Conservation (phyloP, 192 early-diverging fungal genomes). For the Backusella macrospora region DNA sequence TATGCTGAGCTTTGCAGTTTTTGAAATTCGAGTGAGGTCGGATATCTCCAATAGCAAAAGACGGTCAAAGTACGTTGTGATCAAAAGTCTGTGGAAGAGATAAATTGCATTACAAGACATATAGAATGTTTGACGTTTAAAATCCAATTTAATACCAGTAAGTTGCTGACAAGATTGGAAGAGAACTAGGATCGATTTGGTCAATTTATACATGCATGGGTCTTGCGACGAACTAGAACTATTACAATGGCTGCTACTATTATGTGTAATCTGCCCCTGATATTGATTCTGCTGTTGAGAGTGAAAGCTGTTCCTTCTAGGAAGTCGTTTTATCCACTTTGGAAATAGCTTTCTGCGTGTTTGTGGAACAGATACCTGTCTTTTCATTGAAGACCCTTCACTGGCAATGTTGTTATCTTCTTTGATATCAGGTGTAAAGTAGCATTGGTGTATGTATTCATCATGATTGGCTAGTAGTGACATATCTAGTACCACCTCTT, state of each 20-base stretch:
- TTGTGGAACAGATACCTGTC: background rate
- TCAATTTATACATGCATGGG: background rate
- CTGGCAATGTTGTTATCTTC: background rate
- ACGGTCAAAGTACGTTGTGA: background rate
- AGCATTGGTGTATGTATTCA: background rate
- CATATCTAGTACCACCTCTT: background rate
- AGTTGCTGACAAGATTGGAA: background rate
- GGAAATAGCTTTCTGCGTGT: background rate
- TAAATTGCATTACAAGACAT: background rate
- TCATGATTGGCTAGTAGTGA: background rate
- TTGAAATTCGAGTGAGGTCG: background rate
- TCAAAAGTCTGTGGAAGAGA: conserved; percentile 9
- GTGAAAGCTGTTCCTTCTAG: conserved; percentile 1
- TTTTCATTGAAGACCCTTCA: background rate
- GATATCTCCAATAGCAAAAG: background rate
- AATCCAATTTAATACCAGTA: background rate
- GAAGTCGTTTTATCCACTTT: background rate
- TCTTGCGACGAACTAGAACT: background rate
- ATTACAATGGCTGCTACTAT: no score
- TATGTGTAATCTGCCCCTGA: no score
- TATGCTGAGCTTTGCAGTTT: background rate
- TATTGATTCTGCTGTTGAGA: background rate
- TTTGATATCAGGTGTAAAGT: background rate
- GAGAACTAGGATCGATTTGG: conserved; percentile 1
- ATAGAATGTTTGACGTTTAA: conserved; percentile 7